A percentile compares a stretch with the other conserved stretches of the same genome.
Conservation (phyloP, 192 early-diverging fungal genomes). For the Entophlyctis helioformis region DNA sequence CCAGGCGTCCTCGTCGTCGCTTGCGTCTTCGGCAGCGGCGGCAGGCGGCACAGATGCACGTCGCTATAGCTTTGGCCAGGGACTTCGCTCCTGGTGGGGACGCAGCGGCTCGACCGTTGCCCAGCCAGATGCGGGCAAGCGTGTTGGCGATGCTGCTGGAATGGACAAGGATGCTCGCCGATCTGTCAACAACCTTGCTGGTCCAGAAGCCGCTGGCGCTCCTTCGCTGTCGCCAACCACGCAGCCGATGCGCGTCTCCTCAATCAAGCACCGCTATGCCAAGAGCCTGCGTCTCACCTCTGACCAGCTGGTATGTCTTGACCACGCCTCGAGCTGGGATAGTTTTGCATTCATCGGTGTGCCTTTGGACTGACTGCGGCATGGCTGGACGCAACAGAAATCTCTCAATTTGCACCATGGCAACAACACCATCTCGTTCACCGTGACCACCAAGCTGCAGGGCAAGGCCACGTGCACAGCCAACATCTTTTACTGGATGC, state of each 20-base stretch:
- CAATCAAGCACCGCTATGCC: too few species aligned
- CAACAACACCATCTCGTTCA: constrained; percentile 81
- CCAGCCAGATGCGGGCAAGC: too few species aligned
- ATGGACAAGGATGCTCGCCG: too few species aligned
- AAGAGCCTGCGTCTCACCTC: constrained; percentile 87
- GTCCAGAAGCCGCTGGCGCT: too few species aligned
- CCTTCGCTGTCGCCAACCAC: too few species aligned
- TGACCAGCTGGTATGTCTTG: constrained; percentile 57
- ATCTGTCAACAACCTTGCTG: too few species aligned
- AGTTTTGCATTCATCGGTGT: neutral
- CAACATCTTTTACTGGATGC: constrained; percentile 80
- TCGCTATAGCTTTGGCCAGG: constrained; percentile 14
- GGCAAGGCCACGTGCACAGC: constrained; percentile 67
- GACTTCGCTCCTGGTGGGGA: too few species aligned
- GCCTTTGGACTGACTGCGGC: too few species aligned
- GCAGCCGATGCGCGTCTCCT: too few species aligned
- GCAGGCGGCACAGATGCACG: constrained; percentile 1
- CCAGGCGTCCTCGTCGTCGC: constrained; percentile 1
- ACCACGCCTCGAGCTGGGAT: neutral
- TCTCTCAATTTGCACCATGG: constrained; percentile 69
- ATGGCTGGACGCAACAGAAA: constrained; percentile 17
- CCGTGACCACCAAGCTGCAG: constrained; percentile 66
- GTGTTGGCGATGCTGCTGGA: too few species aligned
- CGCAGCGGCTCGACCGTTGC: too few species aligned
- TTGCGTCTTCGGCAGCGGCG: neutral